phyloP scores from a whole-genome alignment of 805 yeast species.

The Candida odintsovae region DNA sequence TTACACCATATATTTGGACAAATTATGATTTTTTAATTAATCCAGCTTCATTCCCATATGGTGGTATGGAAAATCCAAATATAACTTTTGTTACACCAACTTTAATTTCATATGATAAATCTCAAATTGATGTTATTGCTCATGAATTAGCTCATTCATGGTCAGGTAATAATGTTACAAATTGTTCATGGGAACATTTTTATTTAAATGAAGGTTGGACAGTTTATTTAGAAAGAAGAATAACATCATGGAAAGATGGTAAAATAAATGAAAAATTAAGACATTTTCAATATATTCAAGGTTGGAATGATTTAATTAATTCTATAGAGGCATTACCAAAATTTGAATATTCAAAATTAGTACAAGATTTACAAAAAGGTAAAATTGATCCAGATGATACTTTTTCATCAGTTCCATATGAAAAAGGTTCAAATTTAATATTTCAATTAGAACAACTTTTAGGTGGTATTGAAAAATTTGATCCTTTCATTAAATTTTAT shows the following conservation, averaged over 20 bases:
- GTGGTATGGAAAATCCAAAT: conserved; percentile 95
- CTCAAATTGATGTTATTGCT: conserved; percentile 84
- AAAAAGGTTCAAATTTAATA: conserved; percentile 79
- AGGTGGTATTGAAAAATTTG: conserved; percentile 62
- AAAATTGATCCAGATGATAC: conserved; percentile 82
- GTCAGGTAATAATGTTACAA: conserved; percentile 89
- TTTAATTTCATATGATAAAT: conserved; percentile 74
- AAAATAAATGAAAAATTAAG: conserved; percentile 68
- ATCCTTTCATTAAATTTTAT: conserved; percentile 75
- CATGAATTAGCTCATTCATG: conserved; percentile 93
- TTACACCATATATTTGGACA: conserved; percentile 80
- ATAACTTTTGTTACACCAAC: conserved; percentile 91
- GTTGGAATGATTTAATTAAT: conserved; percentile 77
- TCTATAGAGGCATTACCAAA: conserved; percentile 62
- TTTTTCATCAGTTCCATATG: conserved; percentile 84
- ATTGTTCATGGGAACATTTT: conserved; percentile 88
- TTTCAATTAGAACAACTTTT: conserved; percentile 65
- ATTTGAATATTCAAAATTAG: conserved; percentile 51
- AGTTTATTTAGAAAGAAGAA: conserved; percentile 83
- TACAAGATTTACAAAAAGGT: conserved; percentile 63
- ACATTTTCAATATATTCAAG: conserved; percentile 79
- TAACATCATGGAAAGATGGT: conserved; percentile 41
- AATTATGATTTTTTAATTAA: conserved; percentile 75
- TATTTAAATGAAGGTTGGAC: conserved; percentile 98
- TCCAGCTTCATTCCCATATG: conserved; percentile 77